phyloP scores from a whole-genome alignment of 2,329 filamentous ascomycete species.

The Aspergillus bombycis region DNA sequence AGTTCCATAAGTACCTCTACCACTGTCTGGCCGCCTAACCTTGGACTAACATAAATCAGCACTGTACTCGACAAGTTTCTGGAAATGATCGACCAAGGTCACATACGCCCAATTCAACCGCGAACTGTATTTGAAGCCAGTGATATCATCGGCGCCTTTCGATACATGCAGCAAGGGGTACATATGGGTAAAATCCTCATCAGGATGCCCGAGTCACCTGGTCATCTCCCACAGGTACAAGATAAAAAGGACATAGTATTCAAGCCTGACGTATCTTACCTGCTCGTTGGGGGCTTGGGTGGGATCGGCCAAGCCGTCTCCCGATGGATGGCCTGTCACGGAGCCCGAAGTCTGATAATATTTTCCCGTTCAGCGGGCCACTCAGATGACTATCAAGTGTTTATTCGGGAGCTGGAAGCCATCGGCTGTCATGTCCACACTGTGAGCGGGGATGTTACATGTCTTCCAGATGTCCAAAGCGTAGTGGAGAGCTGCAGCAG shows the following conservation, averaged over 20 bases:
- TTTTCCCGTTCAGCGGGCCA: constrained; percentile 10
- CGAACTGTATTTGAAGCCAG: neutral
- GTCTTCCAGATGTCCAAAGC: constrained; percentile 8
- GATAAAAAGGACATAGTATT: too few species aligned
- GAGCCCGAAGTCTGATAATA: constrained; percentile 14
- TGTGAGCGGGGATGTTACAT: constrained; percentile 10
- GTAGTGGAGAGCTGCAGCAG: constrained; percentile 1
- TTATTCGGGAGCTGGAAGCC: constrained; percentile 8
- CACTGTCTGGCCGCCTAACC: too few species aligned
- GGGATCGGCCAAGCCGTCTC: too few species aligned
- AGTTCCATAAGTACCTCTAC: too few species aligned
- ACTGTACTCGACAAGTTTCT: neutral
- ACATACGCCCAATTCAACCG: neutral
- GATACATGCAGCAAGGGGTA: neutral
- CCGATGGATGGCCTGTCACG: constrained; percentile 17
- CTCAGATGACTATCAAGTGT: constrained; percentile 2
- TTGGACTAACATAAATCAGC: neutral
- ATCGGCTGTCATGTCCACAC: constrained; percentile 7
- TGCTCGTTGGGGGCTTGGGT: too few species aligned
- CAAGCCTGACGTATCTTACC: too few species aligned
- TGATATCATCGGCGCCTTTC: neutral
- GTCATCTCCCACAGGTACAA: too few species aligned
- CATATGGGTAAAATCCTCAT: neutral
- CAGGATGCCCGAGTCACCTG: neutral
- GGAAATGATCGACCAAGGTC: neutral